Evolutionary conservation across 129 eudicot genomes (phyloP).

Genomic region (Rutidosis leptorrhynchoides): DNA sequence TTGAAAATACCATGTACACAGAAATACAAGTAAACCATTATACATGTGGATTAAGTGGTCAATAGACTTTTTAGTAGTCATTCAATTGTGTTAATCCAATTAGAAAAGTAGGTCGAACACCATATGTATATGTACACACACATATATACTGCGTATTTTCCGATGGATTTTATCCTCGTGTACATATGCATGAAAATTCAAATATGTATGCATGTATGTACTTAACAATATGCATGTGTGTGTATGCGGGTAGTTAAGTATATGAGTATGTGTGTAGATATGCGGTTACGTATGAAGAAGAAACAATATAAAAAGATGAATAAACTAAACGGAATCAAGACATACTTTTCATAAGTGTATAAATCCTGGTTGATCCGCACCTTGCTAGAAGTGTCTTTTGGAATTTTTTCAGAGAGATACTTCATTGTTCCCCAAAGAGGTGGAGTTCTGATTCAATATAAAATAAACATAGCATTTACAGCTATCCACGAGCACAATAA

Average conservation of each 20-base stretch:
- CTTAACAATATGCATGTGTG: neutral
- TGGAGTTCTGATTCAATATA: conserved; percentile 67
- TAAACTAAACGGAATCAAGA: conserved; percentile 2
- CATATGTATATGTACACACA: no score
- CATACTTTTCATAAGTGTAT: conserved; percentile 84
- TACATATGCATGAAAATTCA: neutral
- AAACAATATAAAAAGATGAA: neutral
- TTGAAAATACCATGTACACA: neutral
- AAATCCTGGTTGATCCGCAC: conserved; percentile 89
- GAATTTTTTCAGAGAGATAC: conserved; percentile 90
- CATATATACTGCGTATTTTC: neutral
- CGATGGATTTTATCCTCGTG: neutral
- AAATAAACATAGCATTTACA: neutral
- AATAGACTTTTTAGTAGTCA: neutral
- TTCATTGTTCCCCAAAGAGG: conserved; percentile 99
- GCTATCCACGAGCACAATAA: neutral
- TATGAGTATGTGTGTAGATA: neutral
- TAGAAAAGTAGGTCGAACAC: neutral
- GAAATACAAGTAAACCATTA: neutral
- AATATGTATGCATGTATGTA: no score
- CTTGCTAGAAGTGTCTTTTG: conserved; percentile 92
- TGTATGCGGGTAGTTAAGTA: neutral
- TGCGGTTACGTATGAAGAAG: neutral
- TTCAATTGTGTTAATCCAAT: neutral
- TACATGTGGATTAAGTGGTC: neutral